These are phyloP conservation scores for Tuber brumale DNA, from an alignment of 495 filamentous ascomycete species.

Conservation along the genomic window DNA sequence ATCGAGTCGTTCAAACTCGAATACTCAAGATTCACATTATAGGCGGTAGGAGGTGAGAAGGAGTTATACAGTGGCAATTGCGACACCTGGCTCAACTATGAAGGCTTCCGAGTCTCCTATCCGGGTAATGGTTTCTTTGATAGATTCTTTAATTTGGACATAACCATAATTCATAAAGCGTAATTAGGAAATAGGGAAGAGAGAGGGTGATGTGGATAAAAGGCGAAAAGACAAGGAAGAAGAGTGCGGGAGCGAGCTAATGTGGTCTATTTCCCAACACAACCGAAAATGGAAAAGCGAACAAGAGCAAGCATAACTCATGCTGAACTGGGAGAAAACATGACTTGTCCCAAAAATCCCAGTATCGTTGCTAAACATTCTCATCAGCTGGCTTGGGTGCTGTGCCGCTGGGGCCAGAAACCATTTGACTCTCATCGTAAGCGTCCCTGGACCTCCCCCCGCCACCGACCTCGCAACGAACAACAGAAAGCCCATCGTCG, in stretches of 20 bases:
- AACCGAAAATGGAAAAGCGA: not conserved
- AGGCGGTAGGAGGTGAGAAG: not conserved
- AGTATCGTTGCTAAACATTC: not conserved
- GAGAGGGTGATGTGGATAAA: not conserved
- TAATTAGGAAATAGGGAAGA: not conserved
- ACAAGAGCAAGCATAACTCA: not conserved
- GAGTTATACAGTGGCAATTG: not conserved
- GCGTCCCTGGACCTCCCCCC: not conserved
- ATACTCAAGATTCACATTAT: not conserved
- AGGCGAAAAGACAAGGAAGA: not conserved
- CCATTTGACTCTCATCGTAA: not conserved
- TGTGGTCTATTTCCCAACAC: not conserved
- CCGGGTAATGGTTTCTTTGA: not conserved
- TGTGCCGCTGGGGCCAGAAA: not conserved
- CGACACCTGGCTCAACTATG: not conserved
- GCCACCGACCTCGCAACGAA: not conserved
- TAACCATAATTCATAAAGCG: not conserved
- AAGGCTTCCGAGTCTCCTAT: not conserved
- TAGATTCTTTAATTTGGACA: not conserved
- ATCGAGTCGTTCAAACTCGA: not conserved
- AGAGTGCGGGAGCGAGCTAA: not conserved
- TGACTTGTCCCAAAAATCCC: not conserved
- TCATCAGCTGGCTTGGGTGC: not conserved
- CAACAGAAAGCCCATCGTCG: constrained; percentile 16
- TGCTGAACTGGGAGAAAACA: not conserved